A percentile compares a stretch with the other conserved stretches of the same genome.
These are phyloP conservation scores for Stachybotrys echinatus DNA, from an alignment of 2,329 filamentous ascomycete genomes.

Conservation along the genomic window DNA sequence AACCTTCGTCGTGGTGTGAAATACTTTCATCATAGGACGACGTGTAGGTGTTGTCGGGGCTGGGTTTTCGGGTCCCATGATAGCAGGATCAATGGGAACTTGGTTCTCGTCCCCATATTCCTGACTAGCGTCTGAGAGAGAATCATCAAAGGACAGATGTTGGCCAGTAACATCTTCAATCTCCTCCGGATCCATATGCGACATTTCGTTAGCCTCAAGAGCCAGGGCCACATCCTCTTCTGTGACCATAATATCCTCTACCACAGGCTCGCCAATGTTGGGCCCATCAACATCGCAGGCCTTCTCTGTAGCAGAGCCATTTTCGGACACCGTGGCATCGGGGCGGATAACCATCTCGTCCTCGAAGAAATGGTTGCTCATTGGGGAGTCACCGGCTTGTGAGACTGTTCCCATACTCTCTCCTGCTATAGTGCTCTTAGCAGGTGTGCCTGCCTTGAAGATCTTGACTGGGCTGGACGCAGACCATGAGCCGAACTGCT, in stretches of 20 bases:
- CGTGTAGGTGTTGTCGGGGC: constrained; percentile 53
- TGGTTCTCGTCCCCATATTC: constrained; percentile 65
- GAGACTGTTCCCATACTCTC: constrained; percentile 10
- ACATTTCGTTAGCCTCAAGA: constrained; percentile 56
- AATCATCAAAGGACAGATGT: constrained; percentile 35
- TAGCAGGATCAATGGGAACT: constrained; percentile 47
- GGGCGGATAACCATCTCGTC: constrained; percentile 48
- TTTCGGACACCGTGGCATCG: constrained; percentile 8
- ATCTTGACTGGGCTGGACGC: constrained; percentile 43
- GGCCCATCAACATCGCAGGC: constrained; percentile 10
- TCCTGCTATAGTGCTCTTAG: not conserved
- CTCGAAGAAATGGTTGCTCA: constrained; percentile 52
- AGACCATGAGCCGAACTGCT: constrained; percentile 58
- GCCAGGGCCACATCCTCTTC: constrained; percentile 54
- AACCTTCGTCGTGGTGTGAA: constrained; percentile 72
- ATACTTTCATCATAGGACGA: constrained; percentile 36
- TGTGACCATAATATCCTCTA: constrained; percentile 42
- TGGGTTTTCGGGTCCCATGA: constrained; percentile 18
- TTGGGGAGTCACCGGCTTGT: constrained; percentile 27
- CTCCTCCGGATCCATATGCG: constrained; percentile 41
- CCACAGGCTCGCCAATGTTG: constrained; percentile 21
- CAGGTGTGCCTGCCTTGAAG: not conserved
- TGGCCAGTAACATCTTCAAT: constrained; percentile 27
- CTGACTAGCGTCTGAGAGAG: constrained; percentile 56
- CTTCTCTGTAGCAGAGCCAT: constrained; percentile 3